Base-by-base conservation (phyloP, 140 eudicot species). In the Cichorium intybus region DNA sequence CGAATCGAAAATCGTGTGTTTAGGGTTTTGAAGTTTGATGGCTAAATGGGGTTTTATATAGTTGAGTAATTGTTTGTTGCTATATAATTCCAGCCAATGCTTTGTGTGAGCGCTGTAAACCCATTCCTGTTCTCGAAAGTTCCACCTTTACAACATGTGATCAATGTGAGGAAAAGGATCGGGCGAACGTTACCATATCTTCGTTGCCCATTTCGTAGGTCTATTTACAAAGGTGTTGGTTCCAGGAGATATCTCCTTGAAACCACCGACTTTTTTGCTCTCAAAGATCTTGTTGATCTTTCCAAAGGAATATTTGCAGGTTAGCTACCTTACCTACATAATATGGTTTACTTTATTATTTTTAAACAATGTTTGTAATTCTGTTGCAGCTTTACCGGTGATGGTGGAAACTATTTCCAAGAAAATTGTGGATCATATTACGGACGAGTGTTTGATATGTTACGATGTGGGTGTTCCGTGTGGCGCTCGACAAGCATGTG, bases 221-320 rank as follows among this genome's bases (percentile, higher is more conserved):
- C 99, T 71, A 77, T 93, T 27, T 79, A 79, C 82, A 81, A 77
- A 84, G 95, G 94, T 58, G 94, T 93, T 62, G 95, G 95, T 62
- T 72, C 95, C 63, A 82, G 99, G 60, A 93, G 85, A 78, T 88
- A 93, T 73, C 68, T 93, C 74, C 93, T 93, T 73, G 99, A 93
- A 62, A 83, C 94, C 84, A 88, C 64, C 29, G 97, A 85, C 47
- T 93, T 93, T 65, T 93, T 93, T 73, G 93, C 99, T 61, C 86
- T 93, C 21, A 83, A 84, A 78, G 97, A 93, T 69, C 95, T 93
- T 17, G 77, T 88, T 74, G 97, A 88, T 81, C 96, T 93, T 66
- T 93, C 99, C 49, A 93, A 82, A 77, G 99, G 99, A n/a, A 85
- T 84, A 29, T 93, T 93, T 79, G 81, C 99, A 85, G 97, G 99